phyloP scores from a whole-genome alignment of 345 rosid species.

The Melaleuca quinquenervia region DNA sequence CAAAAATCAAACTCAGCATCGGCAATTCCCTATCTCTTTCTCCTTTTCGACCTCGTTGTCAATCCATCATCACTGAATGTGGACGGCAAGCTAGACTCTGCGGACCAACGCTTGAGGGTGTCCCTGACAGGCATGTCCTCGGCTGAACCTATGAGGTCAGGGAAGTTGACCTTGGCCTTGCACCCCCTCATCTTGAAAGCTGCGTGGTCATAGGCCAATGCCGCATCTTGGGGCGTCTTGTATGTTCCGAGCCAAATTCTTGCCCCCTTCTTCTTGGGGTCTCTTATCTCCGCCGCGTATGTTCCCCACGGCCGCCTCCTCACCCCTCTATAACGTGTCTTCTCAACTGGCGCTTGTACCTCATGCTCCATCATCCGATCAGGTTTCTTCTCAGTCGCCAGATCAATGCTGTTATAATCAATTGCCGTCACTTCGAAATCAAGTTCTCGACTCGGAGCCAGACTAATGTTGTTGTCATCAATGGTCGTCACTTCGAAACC shows the following conservation, averaged over 20 bases:
- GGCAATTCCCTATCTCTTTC: neutral
- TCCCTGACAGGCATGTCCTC: constrained; percentile 23
- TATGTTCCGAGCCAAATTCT: constrained; percentile 40
- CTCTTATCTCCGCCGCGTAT: constrained; percentile 39
- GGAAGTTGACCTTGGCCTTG: constrained; percentile 32
- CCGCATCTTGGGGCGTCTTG: constrained; percentile 36
- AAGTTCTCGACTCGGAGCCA: neutral
- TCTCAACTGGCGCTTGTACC: neutral
- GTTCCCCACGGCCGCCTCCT: constrained; percentile 43
- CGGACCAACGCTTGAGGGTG: constrained; percentile 18
- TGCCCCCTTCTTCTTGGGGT: constrained; percentile 34
- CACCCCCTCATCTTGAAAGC: constrained; percentile 33
- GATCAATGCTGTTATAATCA: neutral
- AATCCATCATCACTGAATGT: neutral
- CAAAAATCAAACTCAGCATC: neutral
- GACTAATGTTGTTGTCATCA: neutral
- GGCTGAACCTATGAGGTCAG: constrained; percentile 17
- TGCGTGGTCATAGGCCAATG: constrained; percentile 32
- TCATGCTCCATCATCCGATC: neutral
- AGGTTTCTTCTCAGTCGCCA: neutral
- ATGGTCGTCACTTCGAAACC: neutral
- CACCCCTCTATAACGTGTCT: constrained; percentile 26
- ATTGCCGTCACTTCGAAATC: neutral
- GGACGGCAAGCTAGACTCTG: constrained; percentile 5
- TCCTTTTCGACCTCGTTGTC: neutral